A percentile compares a stretch with the other conserved stretches of the same genome.
These are phyloP conservation scores for Scleroderma citrinum DNA, from an alignment of 768 basidiomycete genomes.

Conservation along the genomic window DNA sequence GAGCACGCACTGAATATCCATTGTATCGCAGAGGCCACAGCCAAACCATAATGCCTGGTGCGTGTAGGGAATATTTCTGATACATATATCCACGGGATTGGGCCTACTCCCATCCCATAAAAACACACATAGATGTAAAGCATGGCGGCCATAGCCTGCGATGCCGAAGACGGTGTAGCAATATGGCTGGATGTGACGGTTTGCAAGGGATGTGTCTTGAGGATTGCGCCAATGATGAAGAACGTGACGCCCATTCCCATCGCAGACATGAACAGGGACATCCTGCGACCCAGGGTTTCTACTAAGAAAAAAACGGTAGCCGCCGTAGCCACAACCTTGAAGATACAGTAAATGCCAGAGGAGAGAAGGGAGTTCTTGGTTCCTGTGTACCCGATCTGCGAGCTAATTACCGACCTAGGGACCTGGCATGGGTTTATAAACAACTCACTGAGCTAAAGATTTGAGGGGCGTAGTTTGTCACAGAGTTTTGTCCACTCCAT, in stretches of 20 bases:
- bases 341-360: conserved; percentile 38
- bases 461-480: conserved; percentile 50
- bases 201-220: conserved; percentile 56
- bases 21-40: conserved; percentile 69
- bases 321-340: conserved; percentile 38
- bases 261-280: conserved; percentile 61
- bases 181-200: conserved; percentile 35
- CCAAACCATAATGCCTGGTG: conserved; percentile 75
- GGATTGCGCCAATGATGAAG: conserved; percentile 74
- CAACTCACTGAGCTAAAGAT: conserved; percentile 34
- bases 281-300: conserved; percentile 44
- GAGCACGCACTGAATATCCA: conserved; percentile 71
- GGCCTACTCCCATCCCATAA: conserved; percentile 88
- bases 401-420: not conserved
- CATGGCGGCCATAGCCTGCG: conserved; percentile 80
- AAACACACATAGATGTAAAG: conserved; percentile 85
- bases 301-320: conserved; percentile 39
- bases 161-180: conserved; percentile 35
- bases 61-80: conserved; percentile 85
- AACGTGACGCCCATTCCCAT: conserved; percentile 72
- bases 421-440: not conserved
- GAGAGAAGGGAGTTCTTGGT: conserved; percentile 39
- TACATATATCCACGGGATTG: conserved; percentile 59
- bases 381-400: conserved; percentile 28
- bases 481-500: conserved; percentile 50